Evolutionary conservation across 2,329 filamentous ascomycete genomes (phyloP).

Genomic region (Phialemoniopsis sp.): DNA sequence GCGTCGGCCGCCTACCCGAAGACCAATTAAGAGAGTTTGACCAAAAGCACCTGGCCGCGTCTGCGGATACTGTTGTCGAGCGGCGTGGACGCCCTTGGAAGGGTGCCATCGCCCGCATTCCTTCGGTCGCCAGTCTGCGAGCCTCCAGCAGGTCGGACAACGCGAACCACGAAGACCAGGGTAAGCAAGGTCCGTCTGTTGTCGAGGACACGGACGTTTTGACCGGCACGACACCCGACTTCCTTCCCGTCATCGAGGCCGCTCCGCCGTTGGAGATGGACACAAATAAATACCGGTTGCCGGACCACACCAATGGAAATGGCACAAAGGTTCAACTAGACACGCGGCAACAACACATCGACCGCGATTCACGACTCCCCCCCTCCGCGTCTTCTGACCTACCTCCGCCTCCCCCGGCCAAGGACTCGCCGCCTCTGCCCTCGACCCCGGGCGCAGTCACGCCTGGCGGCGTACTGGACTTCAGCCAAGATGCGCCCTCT

Average conservation of each 20-base stretch:
- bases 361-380: conserved; percentile 39
- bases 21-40: conserved; percentile 67
- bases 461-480: conserved; percentile 26
- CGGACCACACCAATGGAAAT: conserved; percentile 66
- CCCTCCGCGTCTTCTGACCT: conserved; percentile 30
- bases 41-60: conserved; percentile 57
- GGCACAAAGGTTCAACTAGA: conserved; percentile 59
- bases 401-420: conserved; percentile 38
- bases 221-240: conserved; percentile 20
- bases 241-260: conserved; percentile 48
- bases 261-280: conserved; percentile 58
- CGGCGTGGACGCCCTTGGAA: conserved; percentile 71
- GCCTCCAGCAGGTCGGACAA: conserved; percentile 11
- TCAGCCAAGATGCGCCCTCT: conserved; percentile 45
- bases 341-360: conserved; percentile 53
- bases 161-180: conserved; percentile 7
- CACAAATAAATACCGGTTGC: conserved; percentile 69
- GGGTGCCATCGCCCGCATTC: conserved; percentile 54
- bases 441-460: conserved; percentile 13
- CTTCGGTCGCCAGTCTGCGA: conserved; percentile 25
- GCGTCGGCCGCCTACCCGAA: conserved; percentile 66
- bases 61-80: conserved; percentile 46
- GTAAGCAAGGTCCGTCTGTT: conserved; percentile 11
- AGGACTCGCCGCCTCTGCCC: conserved; percentile 44
- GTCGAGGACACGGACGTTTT: conserved; percentile 21